A percentile compares a stretch with the other conserved stretches of the same genome.
Evolutionary conservation across 495 filamentous ascomycete species (phyloP).

Genomic region (Tuber magnatum): DNA sequence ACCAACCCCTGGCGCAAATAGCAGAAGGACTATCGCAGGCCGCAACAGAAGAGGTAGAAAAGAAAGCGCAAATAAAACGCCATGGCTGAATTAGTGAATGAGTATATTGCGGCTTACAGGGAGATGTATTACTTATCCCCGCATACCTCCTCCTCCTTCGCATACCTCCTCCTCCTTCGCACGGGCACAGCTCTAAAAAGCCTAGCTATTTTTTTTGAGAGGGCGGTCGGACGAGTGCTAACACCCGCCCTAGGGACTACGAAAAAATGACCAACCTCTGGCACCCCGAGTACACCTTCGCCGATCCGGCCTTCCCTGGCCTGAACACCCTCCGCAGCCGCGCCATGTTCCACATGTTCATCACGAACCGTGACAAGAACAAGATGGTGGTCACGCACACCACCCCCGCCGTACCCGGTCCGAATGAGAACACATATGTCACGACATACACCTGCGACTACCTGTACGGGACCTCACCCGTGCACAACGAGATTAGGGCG

Average conservation of each 20-base stretch:
- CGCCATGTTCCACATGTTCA: constrained; percentile 32
- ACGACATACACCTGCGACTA: constrained; percentile 26
- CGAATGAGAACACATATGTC: constrained; percentile 9
- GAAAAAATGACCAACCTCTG: constrained; percentile 16
- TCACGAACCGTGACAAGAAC: constrained; percentile 4
- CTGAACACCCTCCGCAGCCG: constrained; percentile 1
- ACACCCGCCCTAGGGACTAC: constrained; percentile 16
- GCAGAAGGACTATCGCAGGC: background rate
- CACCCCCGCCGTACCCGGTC: constrained; percentile 12
- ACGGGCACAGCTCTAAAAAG: background rate
- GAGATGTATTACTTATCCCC: constrained; percentile 14
- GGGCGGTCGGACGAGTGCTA: background rate
- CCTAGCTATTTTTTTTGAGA: background rate
- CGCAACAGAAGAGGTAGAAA: background rate
- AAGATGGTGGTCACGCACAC: constrained; percentile 13
- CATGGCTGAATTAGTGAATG: constrained; percentile 22
- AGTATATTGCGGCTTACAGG: constrained; percentile 19
- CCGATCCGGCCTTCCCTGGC: constrained; percentile 23
- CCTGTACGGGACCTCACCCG: background rate
- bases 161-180: background rate
- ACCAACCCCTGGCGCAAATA: background rate
- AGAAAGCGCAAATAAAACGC: background rate
- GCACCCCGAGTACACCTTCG: constrained; percentile 27
- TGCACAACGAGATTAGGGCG: constrained; percentile 20
- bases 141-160: background rate